These are phyloP conservation scores for Microthyrium microscopicum DNA, from an alignment of 2,329 filamentous ascomycete genomes.

Conservation along the genomic window DNA sequence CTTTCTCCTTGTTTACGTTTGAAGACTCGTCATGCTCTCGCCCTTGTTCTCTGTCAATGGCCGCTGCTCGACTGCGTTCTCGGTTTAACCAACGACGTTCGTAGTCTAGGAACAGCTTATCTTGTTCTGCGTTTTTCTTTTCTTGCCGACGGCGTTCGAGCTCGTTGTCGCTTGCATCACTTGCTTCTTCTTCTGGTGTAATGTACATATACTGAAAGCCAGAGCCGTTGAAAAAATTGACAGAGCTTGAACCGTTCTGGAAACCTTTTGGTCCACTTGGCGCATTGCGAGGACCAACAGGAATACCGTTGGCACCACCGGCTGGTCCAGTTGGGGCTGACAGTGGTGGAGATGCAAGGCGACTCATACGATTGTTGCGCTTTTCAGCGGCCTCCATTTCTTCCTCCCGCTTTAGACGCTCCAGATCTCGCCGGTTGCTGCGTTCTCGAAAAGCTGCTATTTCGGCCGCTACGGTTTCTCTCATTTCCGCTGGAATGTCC, in stretches of 20 bases:
- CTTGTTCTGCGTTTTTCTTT: constrained; percentile 57
- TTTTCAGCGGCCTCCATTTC: constrained; percentile 81
- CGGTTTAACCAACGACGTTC: constrained; percentile 84
- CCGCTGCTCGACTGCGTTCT: constrained; percentile 67
- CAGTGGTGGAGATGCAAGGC: constrained; percentile 53
- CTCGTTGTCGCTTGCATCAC: constrained; percentile 74
- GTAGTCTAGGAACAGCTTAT: constrained; percentile 68
- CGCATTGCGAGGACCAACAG: constrained; percentile 60
- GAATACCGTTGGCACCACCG: constrained; percentile 55
- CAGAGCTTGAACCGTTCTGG: constrained; percentile 60
- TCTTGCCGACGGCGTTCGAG: constrained; percentile 54
- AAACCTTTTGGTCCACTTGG: constrained; percentile 59
- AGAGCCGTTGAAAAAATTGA: constrained; percentile 64
- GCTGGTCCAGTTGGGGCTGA: constrained; percentile 44
- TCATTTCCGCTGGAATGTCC: constrained; percentile 91
- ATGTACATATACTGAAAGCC: constrained; percentile 15
- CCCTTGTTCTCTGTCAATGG: constrained; percentile 68
- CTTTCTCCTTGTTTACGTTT: constrained; percentile 44
- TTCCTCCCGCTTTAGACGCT: constrained; percentile 75
- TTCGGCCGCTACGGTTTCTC: constrained; percentile 83
- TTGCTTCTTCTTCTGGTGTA: constrained; percentile 66
- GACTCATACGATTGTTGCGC: constrained; percentile 41
- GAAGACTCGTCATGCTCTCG: constrained; percentile 62
- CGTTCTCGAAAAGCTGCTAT: constrained; percentile 89
- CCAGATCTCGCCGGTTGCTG: constrained; percentile 74